Percentiles rank a stretch among this genome's conserved stretches.
These are phyloP conservation scores for Chlamydomonas urium DNA, from an alignment of 139 green algal genomes.

Conservation along the genomic window DNA sequence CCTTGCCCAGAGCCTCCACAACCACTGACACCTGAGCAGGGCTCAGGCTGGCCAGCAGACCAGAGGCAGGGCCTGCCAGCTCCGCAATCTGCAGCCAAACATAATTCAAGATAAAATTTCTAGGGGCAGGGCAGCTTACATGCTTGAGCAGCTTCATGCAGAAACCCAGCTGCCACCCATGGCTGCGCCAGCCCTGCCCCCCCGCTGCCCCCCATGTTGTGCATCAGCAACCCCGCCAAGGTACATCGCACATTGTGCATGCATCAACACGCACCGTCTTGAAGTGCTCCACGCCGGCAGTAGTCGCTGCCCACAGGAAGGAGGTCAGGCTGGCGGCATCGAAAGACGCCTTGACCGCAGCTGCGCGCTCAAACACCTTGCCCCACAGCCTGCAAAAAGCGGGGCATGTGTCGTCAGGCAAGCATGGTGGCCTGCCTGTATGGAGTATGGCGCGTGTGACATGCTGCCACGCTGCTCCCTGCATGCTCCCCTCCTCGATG, in stretches of 20 bases:
- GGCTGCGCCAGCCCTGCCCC: too few species aligned
- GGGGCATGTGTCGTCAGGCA: too few species aligned
- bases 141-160: too few species aligned
- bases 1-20: conserved; percentile 44
- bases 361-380: conserved; percentile 49
- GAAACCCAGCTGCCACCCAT: too few species aligned
- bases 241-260: too few species aligned
- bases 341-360: conserved; percentile 22
- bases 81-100: conserved; percentile 30
- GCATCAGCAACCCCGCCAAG: too few species aligned
- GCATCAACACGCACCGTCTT: conserved; percentile 31
- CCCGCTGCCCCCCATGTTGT: too few species aligned
- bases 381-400: conserved; percentile 37
- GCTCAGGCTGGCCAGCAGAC: conserved; percentile 30
- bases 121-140: too few species aligned
- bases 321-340: conserved; percentile 38
- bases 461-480: not conserved
- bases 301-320: conserved; percentile 48
- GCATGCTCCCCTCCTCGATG: too few species aligned
- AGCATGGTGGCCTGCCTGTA: not conserved
- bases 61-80: conserved; percentile 34
- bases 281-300: conserved; percentile 43
- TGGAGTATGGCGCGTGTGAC: not conserved
- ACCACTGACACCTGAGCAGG: conserved; percentile 35
- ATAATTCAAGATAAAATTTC: too few species aligned